Evolutionary conservation across 768 basidiomycete species (phyloP).

Genomic region (Kockovaella imperatae): DNA sequence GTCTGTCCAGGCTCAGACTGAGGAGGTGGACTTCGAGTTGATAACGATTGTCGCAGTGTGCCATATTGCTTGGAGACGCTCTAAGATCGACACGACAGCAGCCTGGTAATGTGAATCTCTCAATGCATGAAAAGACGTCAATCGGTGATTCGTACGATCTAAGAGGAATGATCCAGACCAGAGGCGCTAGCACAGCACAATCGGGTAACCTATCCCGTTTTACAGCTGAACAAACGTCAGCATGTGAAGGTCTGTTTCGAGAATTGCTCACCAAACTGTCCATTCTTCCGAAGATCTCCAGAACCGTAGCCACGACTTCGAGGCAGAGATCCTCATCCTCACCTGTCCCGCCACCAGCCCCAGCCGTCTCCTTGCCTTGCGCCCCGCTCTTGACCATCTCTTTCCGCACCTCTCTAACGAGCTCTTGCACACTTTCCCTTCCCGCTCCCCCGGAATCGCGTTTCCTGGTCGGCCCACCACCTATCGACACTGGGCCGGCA

Average conservation of each 20-base stretch:
- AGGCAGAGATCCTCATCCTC: constrained; percentile 61
- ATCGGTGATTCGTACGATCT: too few relatives aligned
- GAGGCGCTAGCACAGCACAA: constrained; percentile 2
- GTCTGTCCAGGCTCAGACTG: too few relatives aligned
- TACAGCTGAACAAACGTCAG: neutral
- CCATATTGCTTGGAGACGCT: too few relatives aligned
- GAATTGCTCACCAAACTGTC: constrained; percentile 61
- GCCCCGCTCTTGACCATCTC: constrained; percentile 39
- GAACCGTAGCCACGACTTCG: constrained; percentile 82
- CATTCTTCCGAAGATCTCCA: constrained; percentile 87
- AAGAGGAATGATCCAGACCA: too few relatives aligned
- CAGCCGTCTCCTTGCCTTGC: constrained; percentile 19
- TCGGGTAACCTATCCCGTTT: neutral
- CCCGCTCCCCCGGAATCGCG: constrained; percentile 48
- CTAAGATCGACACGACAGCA: too few relatives aligned
- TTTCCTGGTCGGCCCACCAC: constrained; percentile 55
- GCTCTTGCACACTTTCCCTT: constrained; percentile 47
- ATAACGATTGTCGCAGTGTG: too few relatives aligned
- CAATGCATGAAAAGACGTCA: too few relatives aligned
- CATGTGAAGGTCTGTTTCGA: neutral
- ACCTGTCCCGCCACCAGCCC: constrained; percentile 37
- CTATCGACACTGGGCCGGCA: constrained; percentile 46
- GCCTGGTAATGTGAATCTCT: too few relatives aligned
- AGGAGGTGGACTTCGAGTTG: too few relatives aligned
- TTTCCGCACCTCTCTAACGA: constrained; percentile 45